Evolutionary conservation across 2,329 filamentous ascomycete genomes (phyloP).

Genomic region (Aspergillus luchuensis): DNA sequence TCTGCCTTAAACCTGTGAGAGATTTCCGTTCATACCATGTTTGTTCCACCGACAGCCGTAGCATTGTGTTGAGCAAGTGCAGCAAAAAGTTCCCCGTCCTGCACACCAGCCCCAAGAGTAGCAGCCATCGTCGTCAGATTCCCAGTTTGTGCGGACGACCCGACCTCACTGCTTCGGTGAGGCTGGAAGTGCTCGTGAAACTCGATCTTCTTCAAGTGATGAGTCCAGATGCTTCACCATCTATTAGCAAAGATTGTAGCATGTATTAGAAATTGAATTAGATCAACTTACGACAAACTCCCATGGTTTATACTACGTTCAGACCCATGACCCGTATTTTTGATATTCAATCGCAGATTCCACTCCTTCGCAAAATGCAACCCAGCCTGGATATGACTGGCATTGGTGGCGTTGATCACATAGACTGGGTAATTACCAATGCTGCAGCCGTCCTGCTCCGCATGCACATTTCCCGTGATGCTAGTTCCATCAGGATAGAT

Average conservation of each 20-base stretch:
- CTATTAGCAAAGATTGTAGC: background rate
- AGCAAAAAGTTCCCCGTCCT: background rate
- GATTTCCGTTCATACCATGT: background rate
- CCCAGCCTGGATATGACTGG: background rate
- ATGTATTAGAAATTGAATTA: background rate
- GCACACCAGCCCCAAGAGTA: background rate
- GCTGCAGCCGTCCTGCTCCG: background rate
- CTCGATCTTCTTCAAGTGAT: background rate
- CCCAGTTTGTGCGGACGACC: background rate
- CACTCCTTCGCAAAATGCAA: background rate
- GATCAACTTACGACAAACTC: background rate
- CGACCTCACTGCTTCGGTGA: background rate
- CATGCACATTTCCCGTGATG: background rate
- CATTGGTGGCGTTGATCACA: background rate
- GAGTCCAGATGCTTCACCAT: background rate
- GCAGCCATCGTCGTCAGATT: background rate
- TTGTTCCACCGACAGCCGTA: background rate
- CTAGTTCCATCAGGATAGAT: background rate
- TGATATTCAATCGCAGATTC: background rate
- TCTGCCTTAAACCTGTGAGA: no score
- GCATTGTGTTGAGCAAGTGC: background rate
- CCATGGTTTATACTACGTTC: background rate
- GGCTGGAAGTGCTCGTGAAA: background rate
- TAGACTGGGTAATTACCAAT: background rate
- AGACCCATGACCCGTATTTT: background rate